Evolutionary conservation across 495 filamentous ascomycete species (phyloP), one percentile per base, ranked within the genome.

Genomic region (Baudoinia panamericana): DNA sequence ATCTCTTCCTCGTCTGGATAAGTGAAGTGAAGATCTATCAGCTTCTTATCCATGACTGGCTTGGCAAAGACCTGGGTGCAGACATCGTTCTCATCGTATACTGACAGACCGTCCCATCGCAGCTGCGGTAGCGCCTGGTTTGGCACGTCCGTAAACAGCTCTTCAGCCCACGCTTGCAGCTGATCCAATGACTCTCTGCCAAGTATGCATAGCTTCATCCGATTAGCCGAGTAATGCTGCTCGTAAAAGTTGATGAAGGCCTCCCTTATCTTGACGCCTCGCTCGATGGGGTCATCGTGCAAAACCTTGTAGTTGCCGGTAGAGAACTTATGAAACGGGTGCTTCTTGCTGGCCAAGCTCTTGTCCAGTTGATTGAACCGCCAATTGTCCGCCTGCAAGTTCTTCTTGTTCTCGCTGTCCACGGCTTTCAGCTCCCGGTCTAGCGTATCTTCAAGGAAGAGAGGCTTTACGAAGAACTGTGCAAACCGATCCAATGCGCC

Each of bases 371-470:
- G 90, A 60, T 87, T 76, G 43, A 94, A 61, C 16, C 90, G 78
- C 92, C 92, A 99, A 43, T 73, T 65, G 57, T 99, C 90, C 60
- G 73, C 93, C 63, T 99, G 90, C 18, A 99, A 71, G 48, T 99
- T 99, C 69, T 99, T 96, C 70, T 99, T 99, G 63, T 96, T 94
- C 57, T 99, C 90, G 0, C 90, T 96, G 62, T 99, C 90, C 15
- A 99, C 90, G 15, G 90, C 90, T 45, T 67, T 73, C 44, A 99
- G 66, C 62, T 99, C 90, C 21, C 90, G 76, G 48, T 99, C 90
- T 28, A 99, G 58, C 2, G 88, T 94, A 28, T 78, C 85, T 37
- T 78, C 75, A 10, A 95, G 70, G 59, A 96, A 99, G 17, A 99
- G 73, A 0, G 90, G 90, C 18, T 75, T 70, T 46, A 95, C 76